Evolutionary conservation across 257 asterid species (phyloP).

Genomic region (Nicotiana noctiflora): DNA sequence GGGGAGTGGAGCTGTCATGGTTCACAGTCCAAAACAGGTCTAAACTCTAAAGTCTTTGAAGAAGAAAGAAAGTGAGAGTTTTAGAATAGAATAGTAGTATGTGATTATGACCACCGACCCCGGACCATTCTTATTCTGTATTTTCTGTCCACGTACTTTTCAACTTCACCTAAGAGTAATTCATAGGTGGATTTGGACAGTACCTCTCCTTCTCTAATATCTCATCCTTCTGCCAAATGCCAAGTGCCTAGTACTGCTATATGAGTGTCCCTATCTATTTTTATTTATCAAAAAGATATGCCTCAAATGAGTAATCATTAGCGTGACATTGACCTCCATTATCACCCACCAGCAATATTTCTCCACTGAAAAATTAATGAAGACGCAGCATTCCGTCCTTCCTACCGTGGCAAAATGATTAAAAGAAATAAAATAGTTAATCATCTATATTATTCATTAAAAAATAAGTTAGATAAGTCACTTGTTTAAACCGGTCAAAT

Average conservation of each 20-base stretch:
- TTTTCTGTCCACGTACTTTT: not conserved
- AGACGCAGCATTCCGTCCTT: not conserved
- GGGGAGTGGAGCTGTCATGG: not conserved
- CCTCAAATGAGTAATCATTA: not conserved
- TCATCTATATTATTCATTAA: too few species aligned
- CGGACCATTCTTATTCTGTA: not conserved
- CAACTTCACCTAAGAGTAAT: not conserved
- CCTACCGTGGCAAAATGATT: too few species aligned
- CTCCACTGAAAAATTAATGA: not conserved
- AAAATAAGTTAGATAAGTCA: too few species aligned
- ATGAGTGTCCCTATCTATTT: not conserved
- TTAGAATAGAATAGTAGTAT: not conserved
- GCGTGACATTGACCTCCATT: not conserved
- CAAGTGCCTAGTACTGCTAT: not conserved
- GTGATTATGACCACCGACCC: constrained; percentile 5
- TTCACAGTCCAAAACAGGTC: not conserved
- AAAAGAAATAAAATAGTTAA: too few species aligned
- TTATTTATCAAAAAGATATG: not conserved
- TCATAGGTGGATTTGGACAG: not conserved
- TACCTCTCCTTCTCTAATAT: not conserved
- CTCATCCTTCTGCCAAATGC: not conserved
- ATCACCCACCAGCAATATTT: not conserved
- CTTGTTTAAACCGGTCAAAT: too few species aligned
- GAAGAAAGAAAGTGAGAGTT: not conserved
- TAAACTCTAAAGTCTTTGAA: constrained; percentile 4